These are phyloP conservation scores for Tothia fuscella DNA, from an alignment of 2,329 filamentous ascomycete species.

Conservation along the genomic window DNA sequence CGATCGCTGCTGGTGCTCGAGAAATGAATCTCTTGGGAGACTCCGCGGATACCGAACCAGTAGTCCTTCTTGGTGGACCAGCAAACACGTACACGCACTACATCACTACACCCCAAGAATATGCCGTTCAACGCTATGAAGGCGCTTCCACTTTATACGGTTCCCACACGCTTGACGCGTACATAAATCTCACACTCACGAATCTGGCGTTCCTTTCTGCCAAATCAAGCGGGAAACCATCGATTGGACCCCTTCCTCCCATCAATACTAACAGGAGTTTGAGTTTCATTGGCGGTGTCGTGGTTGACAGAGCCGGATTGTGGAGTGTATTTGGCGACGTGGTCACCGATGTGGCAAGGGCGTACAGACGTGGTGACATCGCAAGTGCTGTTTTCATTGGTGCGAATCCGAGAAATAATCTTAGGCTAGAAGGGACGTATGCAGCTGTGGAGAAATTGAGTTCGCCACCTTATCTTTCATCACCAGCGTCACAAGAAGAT, in stretches of 20 bases:
- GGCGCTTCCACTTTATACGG: conserved; percentile 89
- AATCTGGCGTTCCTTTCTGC: conserved; percentile 52
- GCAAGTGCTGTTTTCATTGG: conserved; percentile 65
- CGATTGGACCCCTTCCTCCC: conserved; percentile 53
- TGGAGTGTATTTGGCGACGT: conserved; percentile 62
- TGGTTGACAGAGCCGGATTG: conserved; percentile 56
- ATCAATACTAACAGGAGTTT: conserved; percentile 67
- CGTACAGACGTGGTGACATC: conserved; percentile 48
- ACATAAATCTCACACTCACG: conserved; percentile 73
- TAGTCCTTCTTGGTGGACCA: conserved; percentile 71
- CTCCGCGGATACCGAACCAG: background rate
- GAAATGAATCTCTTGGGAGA: conserved; percentile 29
- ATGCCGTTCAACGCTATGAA: conserved; percentile 78
- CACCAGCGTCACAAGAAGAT: background rate
- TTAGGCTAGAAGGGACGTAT: conserved; percentile 66
- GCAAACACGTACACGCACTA: conserved; percentile 88
- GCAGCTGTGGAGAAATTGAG: conserved; percentile 58
- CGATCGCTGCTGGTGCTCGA: conserved; percentile 46
- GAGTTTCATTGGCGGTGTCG: conserved; percentile 68
- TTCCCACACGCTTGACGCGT: conserved; percentile 68
- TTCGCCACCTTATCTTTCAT: conserved; percentile 1
- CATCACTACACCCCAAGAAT: conserved; percentile 68
- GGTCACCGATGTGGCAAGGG: conserved; percentile 39
- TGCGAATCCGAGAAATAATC: conserved; percentile 82
- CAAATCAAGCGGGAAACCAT: conserved; percentile 19